Base-by-base conservation (phyloP, 768 basidiomycete genomes). In the Serendipita indica region DNA sequence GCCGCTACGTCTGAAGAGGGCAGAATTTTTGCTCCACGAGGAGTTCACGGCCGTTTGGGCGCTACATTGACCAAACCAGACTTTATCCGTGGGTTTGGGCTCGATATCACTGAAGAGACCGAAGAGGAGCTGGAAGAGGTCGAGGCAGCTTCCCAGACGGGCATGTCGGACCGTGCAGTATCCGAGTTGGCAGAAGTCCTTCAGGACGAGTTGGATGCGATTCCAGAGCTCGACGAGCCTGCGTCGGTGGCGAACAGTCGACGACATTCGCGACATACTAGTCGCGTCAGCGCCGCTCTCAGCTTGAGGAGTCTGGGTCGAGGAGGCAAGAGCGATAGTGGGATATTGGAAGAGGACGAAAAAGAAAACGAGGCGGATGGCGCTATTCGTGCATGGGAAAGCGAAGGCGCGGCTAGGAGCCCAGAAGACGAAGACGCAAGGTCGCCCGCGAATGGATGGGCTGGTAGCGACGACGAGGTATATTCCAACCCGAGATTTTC, bases 391-490 rank as follows among this genome's bases (percentile, higher is more conserved):
- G 49, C 22, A 43, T 39, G 33, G 58, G 35, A 45, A 41, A 46
- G 37, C 39, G 59, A 58, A 41, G 32, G 37, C 33, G 49, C 39
- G 34, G 43, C n/a, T 39, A 13, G 41, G 25, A 37, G 52, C 57
- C 18, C 32, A 5, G 43, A 57, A 34, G 20, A 52, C 59, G 22
- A 33, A 33, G 58, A 63, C 32, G 62, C 56, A 12, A 66, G 65
- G n/a, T 39, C 54, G 3, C 67, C 69, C 30, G 63, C 25, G 33
- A 89, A 63, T 89, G 88, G 87, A 89, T 87, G 2, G 88, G 84
- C 14, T 86, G 85, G 37, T 87, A 89, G 67, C 27, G 84, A 86
- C 34, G 82, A 86, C 63, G 82, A 86, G 74, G 87, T 87, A 64
- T 57, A 66, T 57, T 62, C 12, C n/a, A 14, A 59, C 57, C 49